These are phyloP conservation scores for Camptophora hylomeconis DNA, from an alignment of 2,329 filamentous ascomycete species.

Conservation along the genomic window DNA sequence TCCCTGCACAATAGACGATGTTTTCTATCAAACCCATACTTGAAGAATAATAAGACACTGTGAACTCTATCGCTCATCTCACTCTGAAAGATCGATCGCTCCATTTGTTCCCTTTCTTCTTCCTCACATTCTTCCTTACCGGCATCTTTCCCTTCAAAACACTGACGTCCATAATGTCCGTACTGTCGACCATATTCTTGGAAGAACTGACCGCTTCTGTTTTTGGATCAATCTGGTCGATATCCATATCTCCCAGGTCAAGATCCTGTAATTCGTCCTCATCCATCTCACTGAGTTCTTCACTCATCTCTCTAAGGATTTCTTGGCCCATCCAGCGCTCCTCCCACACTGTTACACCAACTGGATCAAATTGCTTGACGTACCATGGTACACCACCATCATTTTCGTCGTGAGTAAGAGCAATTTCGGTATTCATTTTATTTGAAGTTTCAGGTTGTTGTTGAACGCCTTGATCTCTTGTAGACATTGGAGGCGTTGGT, in stretches of 20 bases:
- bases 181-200: no score
- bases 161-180: slow-evolving; percentile 10
- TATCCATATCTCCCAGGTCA: slow-evolving; percentile 35
- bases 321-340: slow-evolving; percentile 64
- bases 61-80: no score
- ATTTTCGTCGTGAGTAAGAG: no score
- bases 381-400: slow-evolving; percentile 89
- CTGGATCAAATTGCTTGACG: slow-evolving; percentile 63
- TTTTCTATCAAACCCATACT: no score
- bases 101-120: slow-evolving; percentile 5
- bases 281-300: slow-evolving; percentile 82
- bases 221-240: no score
- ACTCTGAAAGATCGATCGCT: slow-evolving; percentile 2
- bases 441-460: no score
- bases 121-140: slow-evolving; percentile 13
- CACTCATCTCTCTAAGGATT: slow-evolving; percentile 60
- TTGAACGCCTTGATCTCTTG: slow-evolving; percentile 36
- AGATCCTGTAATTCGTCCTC: slow-evolving; percentile 75
- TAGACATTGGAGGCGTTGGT: slow-evolving; percentile 28
- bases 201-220: no score
- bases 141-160: slow-evolving; percentile 4
- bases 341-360: slow-evolving; percentile 66
- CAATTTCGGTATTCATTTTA: no score
- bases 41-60: no score
- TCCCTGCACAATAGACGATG: no score